These are phyloP conservation scores for Irpex rosettiformis DNA, from an alignment of 1,284 basidiomycete genomes.

Conservation along the genomic window DNA sequence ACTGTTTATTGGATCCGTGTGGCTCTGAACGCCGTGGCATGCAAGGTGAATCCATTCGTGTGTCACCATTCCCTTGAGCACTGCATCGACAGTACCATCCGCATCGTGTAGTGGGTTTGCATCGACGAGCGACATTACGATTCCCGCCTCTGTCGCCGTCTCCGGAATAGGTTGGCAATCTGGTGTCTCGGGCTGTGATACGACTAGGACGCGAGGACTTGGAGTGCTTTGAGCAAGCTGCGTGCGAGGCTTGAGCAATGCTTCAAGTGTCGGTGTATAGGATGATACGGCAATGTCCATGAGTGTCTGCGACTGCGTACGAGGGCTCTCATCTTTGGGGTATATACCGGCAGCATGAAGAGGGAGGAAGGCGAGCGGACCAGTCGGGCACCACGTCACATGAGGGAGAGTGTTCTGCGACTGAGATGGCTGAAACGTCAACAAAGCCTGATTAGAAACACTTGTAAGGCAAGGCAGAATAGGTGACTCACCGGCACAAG, in stretches of 20 bases:
- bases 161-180: not conserved
- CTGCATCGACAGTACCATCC: conserved; percentile 4
- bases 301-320: not conserved
- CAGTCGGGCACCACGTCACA: not conserved
- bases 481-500: no score
- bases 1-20: conserved; percentile 10
- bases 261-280: not conserved
- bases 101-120: not conserved
- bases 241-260: not conserved
- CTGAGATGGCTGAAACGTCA: not conserved
- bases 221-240: not conserved
- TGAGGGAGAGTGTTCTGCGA: not conserved
- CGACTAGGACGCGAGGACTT: not conserved
- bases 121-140: not conserved
- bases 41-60: conserved; percentile 20
- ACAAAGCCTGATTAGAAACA: not conserved
- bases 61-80: conserved; percentile 8
- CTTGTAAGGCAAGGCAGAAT: no score
- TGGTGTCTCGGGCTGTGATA: not conserved
- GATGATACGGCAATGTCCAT: not conserved
- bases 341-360: not conserved
- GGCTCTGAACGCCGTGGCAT: conserved; percentile 19
- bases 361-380: not conserved
- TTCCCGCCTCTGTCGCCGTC: not conserved
- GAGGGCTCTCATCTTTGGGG: not conserved